Conservation (phyloP, 2,329 filamentous ascomycete species). For the Calycina herbarum region DNA sequence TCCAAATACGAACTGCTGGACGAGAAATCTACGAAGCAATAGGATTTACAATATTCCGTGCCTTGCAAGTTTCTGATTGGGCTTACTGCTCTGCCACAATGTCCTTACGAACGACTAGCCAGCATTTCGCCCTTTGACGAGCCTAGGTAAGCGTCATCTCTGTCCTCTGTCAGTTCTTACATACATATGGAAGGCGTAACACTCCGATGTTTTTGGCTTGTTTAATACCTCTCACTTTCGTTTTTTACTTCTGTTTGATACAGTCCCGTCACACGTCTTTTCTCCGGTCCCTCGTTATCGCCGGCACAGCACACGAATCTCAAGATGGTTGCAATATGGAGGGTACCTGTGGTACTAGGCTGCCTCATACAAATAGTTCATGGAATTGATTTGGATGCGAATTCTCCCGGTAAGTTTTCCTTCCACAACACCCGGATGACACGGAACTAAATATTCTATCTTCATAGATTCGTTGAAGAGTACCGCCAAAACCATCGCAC, state of each 20-base stretch:
- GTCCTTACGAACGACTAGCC: not conserved
- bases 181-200: not conserved
- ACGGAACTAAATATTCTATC: constrained; percentile 6
- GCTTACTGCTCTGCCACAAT: constrained; percentile 5
- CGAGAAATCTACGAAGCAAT: not conserved
- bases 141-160: not conserved
- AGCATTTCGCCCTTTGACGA: not conserved
- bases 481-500: constrained; percentile 37
- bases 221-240: constrained; percentile 6
- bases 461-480: constrained; percentile 32
- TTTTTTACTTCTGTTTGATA: not conserved
- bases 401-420: constrained; percentile 13
- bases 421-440: not conserved
- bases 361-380: not conserved
- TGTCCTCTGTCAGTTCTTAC: not conserved
- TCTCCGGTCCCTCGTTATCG: not conserved
- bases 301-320: not conserved
- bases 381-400: constrained; percentile 17
- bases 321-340: constrained; percentile 11
- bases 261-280: not conserved
- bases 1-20: not conserved
- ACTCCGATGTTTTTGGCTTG: not conserved
- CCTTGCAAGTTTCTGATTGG: not conserved
- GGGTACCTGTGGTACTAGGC: not conserved
- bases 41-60: not conserved